Evolutionary conservation across 176 grass and related monocot genomes (phyloP).

Genomic region (Rhynchospora breviuscula): DNA sequence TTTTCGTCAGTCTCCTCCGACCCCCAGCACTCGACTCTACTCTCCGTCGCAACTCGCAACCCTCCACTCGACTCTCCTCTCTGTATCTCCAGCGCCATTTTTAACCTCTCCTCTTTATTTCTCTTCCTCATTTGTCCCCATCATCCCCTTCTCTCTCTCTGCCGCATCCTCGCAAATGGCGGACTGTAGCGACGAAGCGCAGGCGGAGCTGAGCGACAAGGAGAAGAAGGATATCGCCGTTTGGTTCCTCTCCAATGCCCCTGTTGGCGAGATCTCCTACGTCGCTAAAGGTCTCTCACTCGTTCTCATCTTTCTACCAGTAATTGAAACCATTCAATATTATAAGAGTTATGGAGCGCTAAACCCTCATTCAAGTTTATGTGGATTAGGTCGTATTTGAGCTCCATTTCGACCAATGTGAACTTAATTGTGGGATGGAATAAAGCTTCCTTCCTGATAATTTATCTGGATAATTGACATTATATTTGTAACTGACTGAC

Average conservation of each 20-base stretch:
- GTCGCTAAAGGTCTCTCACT: constrained; percentile 79
- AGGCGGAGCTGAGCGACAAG: constrained; percentile 48
- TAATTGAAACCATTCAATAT: no score
- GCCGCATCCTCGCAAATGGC: constrained; percentile 49
- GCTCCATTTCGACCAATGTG: not conserved
- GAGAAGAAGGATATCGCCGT: constrained; percentile 84
- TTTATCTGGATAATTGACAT: not conserved
- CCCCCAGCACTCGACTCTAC: no score
- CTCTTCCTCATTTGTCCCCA: not conserved
- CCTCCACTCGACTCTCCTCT: no score
- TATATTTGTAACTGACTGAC: not conserved
- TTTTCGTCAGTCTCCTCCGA: no score
- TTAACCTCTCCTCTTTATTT: not conserved
- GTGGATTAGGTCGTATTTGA: no score
- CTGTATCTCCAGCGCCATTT: no score
- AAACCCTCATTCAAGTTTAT: no score
- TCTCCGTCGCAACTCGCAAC: no score
- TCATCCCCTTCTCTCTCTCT: not conserved
- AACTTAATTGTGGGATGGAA: not conserved
- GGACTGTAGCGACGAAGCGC: constrained; percentile 47
- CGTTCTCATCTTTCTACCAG: not conserved
- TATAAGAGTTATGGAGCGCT: not conserved
- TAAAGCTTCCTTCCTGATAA: not conserved
- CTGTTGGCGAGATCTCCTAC: constrained; percentile 94
- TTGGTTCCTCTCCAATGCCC: constrained; percentile 94